phyloP scores from a whole-genome alignment of 2,329 filamentous ascomycete species.

The Monilinia laxa region DNA sequence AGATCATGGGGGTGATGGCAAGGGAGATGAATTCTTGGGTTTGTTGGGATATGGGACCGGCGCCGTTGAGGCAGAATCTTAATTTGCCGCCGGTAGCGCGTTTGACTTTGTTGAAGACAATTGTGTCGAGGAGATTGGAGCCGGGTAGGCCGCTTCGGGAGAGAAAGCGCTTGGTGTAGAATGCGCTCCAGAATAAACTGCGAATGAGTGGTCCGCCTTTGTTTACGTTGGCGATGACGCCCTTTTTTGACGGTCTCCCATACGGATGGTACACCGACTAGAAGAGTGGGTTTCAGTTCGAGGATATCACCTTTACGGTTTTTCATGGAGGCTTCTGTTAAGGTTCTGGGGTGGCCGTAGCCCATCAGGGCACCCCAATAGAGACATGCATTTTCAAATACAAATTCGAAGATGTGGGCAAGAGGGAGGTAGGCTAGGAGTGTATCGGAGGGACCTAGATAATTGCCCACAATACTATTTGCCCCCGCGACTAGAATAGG shows the following conservation, averaged over 20 bases:
- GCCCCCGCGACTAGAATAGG: slow-evolving; percentile 68
- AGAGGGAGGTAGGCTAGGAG: slow-evolving; percentile 90
- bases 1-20: slow-evolving; percentile 87
- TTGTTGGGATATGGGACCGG: slow-evolving; percentile 80
- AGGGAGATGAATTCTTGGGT: slow-evolving; percentile 89
- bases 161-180: slow-evolving; percentile 49
- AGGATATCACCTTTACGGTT: slow-evolving; percentile 94
- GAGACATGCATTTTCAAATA: slow-evolving; percentile 87
- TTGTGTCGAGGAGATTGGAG: slow-evolving; percentile 66
- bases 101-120: slow-evolving; percentile 90
- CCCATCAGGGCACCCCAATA: slow-evolving; percentile 91
- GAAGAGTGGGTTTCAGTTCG: slow-evolving; percentile 82
- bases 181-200: slow-evolving; percentile 72
- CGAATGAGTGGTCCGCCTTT: slow-evolving; percentile 63
- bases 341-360: slow-evolving; percentile 86
- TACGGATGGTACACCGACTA: slow-evolving; percentile 92
- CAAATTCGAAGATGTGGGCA: slow-evolving; percentile 94
- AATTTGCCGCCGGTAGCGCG: slow-evolving; percentile 83
- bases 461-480: slow-evolving; percentile 71
- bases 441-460: slow-evolving; percentile 73
- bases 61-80: slow-evolving; percentile 88
- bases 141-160: slow-evolving; percentile 59
- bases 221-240: slow-evolving; percentile 69
- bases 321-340: slow-evolving; percentile 80
- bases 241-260: slow-evolving; percentile 99